A percentile compares a stretch with the other conserved stretches of the same genome.
These are phyloP conservation scores for Chlamydomonas sphaeroides DNA, from an alignment of 139 green algal species.

Conservation along the genomic window DNA sequence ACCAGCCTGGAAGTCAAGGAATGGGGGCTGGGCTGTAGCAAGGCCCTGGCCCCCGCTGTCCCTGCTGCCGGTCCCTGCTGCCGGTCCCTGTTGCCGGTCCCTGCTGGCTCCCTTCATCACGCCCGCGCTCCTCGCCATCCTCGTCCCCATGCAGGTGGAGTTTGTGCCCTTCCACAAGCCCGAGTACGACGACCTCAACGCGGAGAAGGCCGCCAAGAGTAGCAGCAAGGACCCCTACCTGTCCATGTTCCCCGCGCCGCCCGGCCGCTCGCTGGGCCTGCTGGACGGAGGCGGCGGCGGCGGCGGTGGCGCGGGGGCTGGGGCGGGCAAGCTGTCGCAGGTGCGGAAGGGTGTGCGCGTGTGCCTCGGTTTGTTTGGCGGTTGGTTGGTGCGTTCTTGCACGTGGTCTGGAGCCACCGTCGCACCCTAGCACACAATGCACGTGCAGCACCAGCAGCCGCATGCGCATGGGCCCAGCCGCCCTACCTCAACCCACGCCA, in stretches of 20 bases:
- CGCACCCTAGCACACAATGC: no score
- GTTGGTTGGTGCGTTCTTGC: no score
- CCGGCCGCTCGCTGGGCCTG: constrained; percentile 6
- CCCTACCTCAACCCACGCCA: no score
- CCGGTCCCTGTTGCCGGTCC: background rate
- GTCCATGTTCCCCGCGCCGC: constrained; percentile 11
- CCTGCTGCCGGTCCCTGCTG: no score
- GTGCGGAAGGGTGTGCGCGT: background rate
- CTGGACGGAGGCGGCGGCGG: constrained; percentile 8
- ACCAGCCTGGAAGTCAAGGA: no score
- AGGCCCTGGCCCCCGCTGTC: no score
- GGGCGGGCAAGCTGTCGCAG: background rate
- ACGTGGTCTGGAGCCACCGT: no score
- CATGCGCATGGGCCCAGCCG: no score
- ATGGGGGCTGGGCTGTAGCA: no score
- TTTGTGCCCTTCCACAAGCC: constrained; percentile 66
- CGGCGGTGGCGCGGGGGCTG: no score
- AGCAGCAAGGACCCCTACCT: constrained; percentile 9
- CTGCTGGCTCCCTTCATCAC: background rate
- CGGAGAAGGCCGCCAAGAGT: constrained; percentile 32
- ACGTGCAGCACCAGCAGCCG: no score
- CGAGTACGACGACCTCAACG: constrained; percentile 59
- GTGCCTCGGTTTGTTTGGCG: no score
- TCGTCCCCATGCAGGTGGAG: constrained; percentile 23
- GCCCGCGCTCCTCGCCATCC: background rate